Percentiles rank a stretch among this genome's conserved stretches.
phyloP scores from a whole-genome alignment of 176 grass and related monocot genomes.

The Musa beccarii region DNA sequence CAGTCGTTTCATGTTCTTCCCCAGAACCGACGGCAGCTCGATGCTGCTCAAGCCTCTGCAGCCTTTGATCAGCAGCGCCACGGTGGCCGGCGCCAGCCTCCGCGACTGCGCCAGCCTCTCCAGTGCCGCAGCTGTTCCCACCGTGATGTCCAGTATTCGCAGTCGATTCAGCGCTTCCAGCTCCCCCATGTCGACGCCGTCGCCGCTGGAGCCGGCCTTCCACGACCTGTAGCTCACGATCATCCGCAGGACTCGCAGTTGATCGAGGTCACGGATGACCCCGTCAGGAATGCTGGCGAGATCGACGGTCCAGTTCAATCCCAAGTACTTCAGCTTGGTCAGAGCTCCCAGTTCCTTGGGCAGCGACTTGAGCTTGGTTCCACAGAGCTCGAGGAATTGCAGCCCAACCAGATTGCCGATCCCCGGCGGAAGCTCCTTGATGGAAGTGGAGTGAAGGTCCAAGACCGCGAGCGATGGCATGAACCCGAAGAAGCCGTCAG shows the following conservation, averaged over 20 bases:
- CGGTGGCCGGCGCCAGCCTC: constrained; percentile 52
- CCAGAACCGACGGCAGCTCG: constrained; percentile 48
- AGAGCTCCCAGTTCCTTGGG: constrained; percentile 10
- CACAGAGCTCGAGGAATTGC: constrained; percentile 20
- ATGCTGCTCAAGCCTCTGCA: constrained; percentile 50
- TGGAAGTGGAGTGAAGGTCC: constrained; percentile 17
- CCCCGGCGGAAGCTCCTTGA: constrained; percentile 19
- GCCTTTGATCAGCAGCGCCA: constrained; percentile 51
- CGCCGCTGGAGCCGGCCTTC: constrained; percentile 48
- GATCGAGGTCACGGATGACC: constrained; percentile 43
- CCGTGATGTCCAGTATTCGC: constrained; percentile 60
- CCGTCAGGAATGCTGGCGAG: constrained; percentile 56
- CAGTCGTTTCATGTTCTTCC: constrained; percentile 56
- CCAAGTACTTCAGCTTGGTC: constrained; percentile 10
- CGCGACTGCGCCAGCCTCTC: constrained; percentile 40
- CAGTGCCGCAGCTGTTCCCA: constrained; percentile 43
- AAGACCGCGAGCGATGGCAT: constrained; percentile 17
- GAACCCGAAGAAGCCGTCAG: constrained; percentile 27
- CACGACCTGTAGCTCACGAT: constrained; percentile 69
- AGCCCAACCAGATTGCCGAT: constrained; percentile 7
- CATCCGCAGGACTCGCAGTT: constrained; percentile 76
- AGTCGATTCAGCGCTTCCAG: constrained; percentile 61
- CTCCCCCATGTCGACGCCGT: constrained; percentile 66
- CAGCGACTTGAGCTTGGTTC: constrained; percentile 19
- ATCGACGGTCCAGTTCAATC: not conserved